Evolutionary conservation across 331 rosid genomes (phyloP).

Genomic region (Saraca asoca): DNA sequence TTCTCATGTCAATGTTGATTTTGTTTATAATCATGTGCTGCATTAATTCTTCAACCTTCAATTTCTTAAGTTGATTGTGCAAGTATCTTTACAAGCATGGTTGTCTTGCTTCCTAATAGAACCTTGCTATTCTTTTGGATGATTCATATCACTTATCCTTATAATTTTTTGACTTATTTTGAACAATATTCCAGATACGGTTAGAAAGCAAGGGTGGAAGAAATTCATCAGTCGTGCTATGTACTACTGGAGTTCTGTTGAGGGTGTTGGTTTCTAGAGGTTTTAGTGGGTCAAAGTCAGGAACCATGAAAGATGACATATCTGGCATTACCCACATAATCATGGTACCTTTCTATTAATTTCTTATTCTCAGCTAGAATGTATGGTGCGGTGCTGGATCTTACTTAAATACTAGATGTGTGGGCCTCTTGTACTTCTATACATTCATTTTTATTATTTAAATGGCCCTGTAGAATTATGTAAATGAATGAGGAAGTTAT

Average conservation of each 20-base stretch:
- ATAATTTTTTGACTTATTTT: conserved; percentile 13
- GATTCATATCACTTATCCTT: conserved; percentile 23
- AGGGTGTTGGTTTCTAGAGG: conserved; percentile 72
- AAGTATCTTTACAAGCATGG: conserved; percentile 11
- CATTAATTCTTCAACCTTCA: conserved; percentile 22
- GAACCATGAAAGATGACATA: conserved; percentile 35
- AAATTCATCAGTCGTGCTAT: conserved; percentile 76
- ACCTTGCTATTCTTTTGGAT: conserved; percentile 19
- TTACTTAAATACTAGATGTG: not conserved
- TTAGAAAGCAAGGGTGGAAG: conserved; percentile 85
- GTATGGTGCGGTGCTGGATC: conserved; percentile 38
- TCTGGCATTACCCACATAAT: conserved; percentile 82
- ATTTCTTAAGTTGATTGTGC: conserved; percentile 10
- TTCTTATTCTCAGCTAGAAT: conserved; percentile 33
- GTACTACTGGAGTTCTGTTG: conserved; percentile 86
- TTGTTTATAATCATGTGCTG: not conserved
- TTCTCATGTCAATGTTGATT: not conserved
- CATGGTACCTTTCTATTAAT: conserved; percentile 60
- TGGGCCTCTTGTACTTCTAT: conserved; percentile 15
- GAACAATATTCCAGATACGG: conserved; percentile 68
- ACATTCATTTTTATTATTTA: conserved; percentile 25
- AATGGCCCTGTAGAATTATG: too few relatives aligned
- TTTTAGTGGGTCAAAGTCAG: conserved; percentile 35
- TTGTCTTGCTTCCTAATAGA: conserved; percentile 27
- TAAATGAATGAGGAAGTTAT: too few relatives aligned